Evolutionary conservation across 306 rosid genomes (phyloP), one percentile per base, ranked within the genome.

Genomic region (Erythrophleum fordii): DNA sequence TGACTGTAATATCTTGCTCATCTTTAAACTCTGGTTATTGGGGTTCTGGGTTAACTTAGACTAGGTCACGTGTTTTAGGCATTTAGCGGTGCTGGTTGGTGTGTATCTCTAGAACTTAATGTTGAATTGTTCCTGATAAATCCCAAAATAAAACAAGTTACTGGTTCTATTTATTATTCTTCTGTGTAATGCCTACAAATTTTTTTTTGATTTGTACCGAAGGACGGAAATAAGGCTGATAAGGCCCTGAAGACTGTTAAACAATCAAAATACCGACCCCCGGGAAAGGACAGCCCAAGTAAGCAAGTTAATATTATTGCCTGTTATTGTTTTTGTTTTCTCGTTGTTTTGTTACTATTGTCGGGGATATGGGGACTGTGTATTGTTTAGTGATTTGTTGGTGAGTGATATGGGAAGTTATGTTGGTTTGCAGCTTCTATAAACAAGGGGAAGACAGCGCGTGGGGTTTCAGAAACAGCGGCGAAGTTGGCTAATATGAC

Each of bases 401-500:
- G 68, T 61, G 13, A 51, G 11, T 65, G 39, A 77, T 8, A 64
- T 46, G 25, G 34, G 3, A 42, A 39, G 31, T 51, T 44, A 52
- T 41, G n/a, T 65, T 80, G 61, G 74, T 39, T 83, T 25, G 84
- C 91, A 92, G 97, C 84, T 20, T 72, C 90, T 11, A 51, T 83
- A 26, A 89, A 79, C 84, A 93, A 87, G 78, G 97, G 83, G 44
- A 90, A 88, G 85, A 74, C 65, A 56, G 77, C 62, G 8, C 93
- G 88, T 23, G 98, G 84, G 71, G 93, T 89, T 78, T 82, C 91
- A 23, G 97, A 93, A 74, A 52, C 94, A 65, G 80, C 94, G 6
- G 97, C 92, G 65, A 96, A 90, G 94, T 84, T 96, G 80, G 86
- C 83, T 8, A 93, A 89, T 77, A 83, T 96, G 97, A 81, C 86